Conservation (phyloP, 2,329 filamentous ascomycete genomes). For the Metarhizium guizhouense region DNA sequence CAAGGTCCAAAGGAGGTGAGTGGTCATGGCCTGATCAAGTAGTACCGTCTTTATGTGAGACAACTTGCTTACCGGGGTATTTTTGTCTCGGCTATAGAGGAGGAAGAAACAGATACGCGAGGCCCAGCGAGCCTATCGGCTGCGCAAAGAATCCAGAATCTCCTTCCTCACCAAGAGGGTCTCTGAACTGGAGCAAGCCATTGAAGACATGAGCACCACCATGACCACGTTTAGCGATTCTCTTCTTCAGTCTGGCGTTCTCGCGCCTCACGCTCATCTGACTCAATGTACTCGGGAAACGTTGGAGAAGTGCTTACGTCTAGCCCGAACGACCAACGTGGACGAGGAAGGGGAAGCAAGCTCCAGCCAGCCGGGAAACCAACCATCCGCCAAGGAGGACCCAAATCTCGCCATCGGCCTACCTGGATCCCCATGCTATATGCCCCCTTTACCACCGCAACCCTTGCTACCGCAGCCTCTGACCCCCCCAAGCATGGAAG, state of each 20-base stretch:
- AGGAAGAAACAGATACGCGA: slow-evolving; percentile 73
- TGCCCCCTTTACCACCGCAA: neutral
- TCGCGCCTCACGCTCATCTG: slow-evolving; percentile 7
- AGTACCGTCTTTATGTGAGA: neutral
- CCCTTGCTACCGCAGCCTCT: neutral
- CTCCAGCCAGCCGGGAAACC: neutral
- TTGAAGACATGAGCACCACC: slow-evolving; percentile 56
- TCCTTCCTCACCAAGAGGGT: slow-evolving; percentile 58
- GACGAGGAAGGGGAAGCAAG: neutral
- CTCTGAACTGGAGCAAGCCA: slow-evolving; percentile 50
- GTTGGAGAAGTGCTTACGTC: slow-evolving; percentile 7
- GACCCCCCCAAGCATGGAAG: neutral
- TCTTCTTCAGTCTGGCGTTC: slow-evolving; percentile 9
- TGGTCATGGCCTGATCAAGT: neutral
- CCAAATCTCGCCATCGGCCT: neutral
- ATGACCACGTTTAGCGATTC: slow-evolving; percentile 10
- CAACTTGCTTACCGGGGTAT: neutral
- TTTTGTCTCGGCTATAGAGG: slow-evolving; percentile 34
- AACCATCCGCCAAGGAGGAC: neutral
- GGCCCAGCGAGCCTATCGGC: slow-evolving; percentile 70
- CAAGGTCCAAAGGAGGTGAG: slow-evolving; percentile 6
- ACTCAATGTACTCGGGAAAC: slow-evolving; percentile 8
- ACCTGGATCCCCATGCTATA: neutral
- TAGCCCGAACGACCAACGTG: slow-evolving; percentile 2
- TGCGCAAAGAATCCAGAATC: slow-evolving; percentile 70